Conservation (phyloP, 257 asterid genomes). For the Hygrophila difformis region DNA sequence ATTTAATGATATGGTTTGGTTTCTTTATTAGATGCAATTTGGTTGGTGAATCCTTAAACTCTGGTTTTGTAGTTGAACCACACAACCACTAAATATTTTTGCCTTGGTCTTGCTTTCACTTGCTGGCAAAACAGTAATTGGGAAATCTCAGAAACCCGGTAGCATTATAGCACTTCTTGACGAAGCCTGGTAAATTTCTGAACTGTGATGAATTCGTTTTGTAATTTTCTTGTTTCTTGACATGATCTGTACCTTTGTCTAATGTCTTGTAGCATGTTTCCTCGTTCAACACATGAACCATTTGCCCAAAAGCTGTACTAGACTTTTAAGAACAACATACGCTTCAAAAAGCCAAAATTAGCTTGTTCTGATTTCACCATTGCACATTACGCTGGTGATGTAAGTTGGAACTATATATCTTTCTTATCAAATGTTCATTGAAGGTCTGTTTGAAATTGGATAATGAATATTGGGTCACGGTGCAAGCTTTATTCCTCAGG, state of each 20-base stretch:
- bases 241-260: no score
- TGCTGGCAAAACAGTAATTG: no score
- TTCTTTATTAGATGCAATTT: no score
- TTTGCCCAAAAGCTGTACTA: constrained; percentile 94
- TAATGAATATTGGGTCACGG: no score
- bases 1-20: no score
- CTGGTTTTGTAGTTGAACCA: no score
- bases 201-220: not conserved
- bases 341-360: constrained; percentile 95
- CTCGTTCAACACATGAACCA: constrained; percentile 91
- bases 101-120: no score
- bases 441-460: not conserved
- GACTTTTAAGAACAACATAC: constrained; percentile 75
- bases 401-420: constrained; percentile 32
- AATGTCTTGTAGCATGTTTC: constrained; percentile 81
- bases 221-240: no score
- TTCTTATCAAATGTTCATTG: no score
- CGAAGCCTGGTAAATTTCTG: constrained; percentile 83
- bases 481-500: constrained; percentile 31
- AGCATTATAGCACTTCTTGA: constrained; percentile 97
- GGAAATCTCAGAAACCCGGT: constrained; percentile 78
- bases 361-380: constrained; percentile 94
- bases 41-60: no score
- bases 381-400: constrained; percentile 96
- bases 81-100: no score